Conservation (phyloP, 805 yeast genomes). For the Candida coleopterorum region DNA sequence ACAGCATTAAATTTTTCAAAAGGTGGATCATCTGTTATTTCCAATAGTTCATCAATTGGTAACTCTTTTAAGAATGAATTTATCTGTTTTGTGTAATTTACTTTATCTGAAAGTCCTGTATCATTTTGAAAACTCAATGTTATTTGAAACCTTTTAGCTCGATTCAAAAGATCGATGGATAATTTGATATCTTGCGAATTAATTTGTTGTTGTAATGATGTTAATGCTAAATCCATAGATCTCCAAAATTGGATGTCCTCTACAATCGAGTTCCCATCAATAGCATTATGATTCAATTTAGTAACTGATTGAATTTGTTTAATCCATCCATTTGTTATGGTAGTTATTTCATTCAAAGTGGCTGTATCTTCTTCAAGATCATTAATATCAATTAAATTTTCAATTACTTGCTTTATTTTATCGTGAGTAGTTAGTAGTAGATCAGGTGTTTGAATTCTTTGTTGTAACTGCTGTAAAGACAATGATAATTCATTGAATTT, state of each 20-base stretch:
- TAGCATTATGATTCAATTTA: constrained; percentile 45
- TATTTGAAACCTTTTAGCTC: constrained; percentile 76
- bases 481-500: constrained; percentile 64
- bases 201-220: constrained; percentile 54
- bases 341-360: constrained; percentile 66
- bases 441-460: constrained; percentile 65
- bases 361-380: constrained; percentile 43
- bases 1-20: constrained; percentile 41
- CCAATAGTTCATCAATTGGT: constrained; percentile 54
- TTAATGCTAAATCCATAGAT: constrained; percentile 59
- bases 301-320: constrained; percentile 56
- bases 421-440: constrained; percentile 51
- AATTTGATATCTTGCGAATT: constrained; percentile 47
- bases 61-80: constrained; percentile 64
- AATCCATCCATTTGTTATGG: constrained; percentile 70
- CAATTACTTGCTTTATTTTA: constrained; percentile 22
- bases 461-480: constrained; percentile 64
- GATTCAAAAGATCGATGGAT: constrained; percentile 56
- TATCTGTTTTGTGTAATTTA: constrained; percentile 48
- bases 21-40: constrained; percentile 14
- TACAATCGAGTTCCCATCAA: constrained; percentile 45
- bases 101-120: constrained; percentile 57
- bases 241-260: constrained; percentile 81
- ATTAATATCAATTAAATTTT: constrained; percentile 25
- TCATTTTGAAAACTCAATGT: constrained; percentile 70